These are phyloP conservation scores for Elaphomyces granulatus DNA, from an alignment of 495 filamentous ascomycete genomes.

Conservation along the genomic window DNA sequence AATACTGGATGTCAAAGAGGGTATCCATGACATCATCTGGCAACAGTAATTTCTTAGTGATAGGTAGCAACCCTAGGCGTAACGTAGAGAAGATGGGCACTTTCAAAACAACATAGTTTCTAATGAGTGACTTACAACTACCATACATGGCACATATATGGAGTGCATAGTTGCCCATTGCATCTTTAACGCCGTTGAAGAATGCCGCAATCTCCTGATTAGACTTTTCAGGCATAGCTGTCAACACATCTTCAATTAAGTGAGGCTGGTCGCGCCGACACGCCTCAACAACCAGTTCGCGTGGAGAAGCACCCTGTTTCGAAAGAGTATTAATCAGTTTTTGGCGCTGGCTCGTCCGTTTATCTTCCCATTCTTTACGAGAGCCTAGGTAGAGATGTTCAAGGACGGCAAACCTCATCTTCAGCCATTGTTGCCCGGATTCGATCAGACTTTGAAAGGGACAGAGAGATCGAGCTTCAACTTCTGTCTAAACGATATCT, in stretches of 20 bases:
- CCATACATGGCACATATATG: slow-evolving; percentile 80
- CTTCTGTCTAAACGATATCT: no score
- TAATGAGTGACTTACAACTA: slow-evolving; percentile 62
- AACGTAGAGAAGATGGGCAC: no score
- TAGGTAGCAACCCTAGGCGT: no score
- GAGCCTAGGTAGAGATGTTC: no score
- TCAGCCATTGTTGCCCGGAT: slow-evolving; percentile 24
- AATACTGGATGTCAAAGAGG: slow-evolving; percentile 83
- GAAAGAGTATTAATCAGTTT: no score
- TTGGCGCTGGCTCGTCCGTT: no score
- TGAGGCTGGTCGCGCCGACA: slow-evolving; percentile 83
- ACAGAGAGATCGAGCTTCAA: no score
- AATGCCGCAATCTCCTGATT: slow-evolving; percentile 50
- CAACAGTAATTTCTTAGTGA: neutral
- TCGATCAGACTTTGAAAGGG: no score
- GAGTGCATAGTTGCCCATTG: slow-evolving; percentile 72
- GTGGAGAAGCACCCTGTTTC: slow-evolving; percentile 69
- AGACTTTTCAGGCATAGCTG: slow-evolving; percentile 22
- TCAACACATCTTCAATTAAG: slow-evolving; percentile 51
- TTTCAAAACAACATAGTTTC: no score
- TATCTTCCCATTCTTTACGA: no score
- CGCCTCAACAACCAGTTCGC: slow-evolving; percentile 82
- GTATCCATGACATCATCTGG: slow-evolving; percentile 79
- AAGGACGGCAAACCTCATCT: slow-evolving; percentile 21
- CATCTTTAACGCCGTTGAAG: slow-evolving; percentile 71